Percentiles rank a stretch among this genome's conserved stretches.
These are phyloP conservation scores for Heliosperma pusillum DNA, from an alignment of 148 eudicot species.

Conservation along the genomic window DNA sequence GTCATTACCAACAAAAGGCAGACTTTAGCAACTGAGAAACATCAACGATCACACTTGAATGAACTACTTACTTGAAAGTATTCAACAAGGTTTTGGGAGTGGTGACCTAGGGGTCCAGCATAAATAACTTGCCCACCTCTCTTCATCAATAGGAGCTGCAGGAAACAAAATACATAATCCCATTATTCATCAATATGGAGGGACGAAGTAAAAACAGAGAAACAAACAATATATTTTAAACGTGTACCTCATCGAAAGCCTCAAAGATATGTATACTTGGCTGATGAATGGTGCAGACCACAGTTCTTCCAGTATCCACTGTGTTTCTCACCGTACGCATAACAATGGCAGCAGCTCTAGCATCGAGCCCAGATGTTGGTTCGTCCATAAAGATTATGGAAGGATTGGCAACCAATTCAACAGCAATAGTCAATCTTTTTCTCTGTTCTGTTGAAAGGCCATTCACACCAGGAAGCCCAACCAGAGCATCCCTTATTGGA, in stretches of 20 bases:
- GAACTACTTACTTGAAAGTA: constrained; percentile 37
- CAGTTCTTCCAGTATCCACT: constrained; percentile 72
- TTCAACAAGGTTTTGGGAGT: constrained; percentile 41
- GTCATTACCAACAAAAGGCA: neutral
- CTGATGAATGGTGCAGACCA: constrained; percentile 82
- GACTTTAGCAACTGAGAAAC: neutral
- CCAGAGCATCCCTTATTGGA: constrained; percentile 46
- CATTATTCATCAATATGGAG: neutral
- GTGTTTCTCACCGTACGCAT: constrained; percentile 76
- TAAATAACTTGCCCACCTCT: constrained; percentile 24
- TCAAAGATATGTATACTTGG: constrained; percentile 88
- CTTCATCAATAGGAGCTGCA: constrained; percentile 23
- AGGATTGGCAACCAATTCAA: constrained; percentile 68
- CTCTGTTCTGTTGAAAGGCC: constrained; percentile 72
- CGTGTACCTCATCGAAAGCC: constrained; percentile 67
- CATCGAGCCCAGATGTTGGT: constrained; percentile 87
- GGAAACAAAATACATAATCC: neutral
- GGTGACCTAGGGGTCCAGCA: constrained; percentile 19
- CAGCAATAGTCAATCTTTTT: constrained; percentile 66
- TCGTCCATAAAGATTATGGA: constrained; percentile 86
- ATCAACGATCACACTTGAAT: neutral
- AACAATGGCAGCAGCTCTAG: constrained; percentile 87
- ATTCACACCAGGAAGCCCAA: constrained; percentile 63
- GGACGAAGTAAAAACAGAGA: neutral
- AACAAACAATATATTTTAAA: neutral